Conservation (phyloP, 306 rosid species). For the Lathyrus tuberosus region DNA sequence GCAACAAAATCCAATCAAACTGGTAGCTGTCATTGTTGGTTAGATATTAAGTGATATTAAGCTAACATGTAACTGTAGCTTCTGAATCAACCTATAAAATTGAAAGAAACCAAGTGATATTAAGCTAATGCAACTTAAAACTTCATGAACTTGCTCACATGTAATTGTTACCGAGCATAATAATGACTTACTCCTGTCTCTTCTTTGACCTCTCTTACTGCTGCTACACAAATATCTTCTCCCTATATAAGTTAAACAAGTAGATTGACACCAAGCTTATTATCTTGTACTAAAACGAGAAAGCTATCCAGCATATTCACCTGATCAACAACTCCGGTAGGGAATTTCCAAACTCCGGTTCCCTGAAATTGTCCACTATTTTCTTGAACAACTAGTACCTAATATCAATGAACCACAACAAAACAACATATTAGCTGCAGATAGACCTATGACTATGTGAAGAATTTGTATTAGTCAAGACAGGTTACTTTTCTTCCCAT, state of each 20-base stretch:
- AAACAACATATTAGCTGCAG: conserved; percentile 16
- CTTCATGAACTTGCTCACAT: neutral
- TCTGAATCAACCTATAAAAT: conserved; percentile 73
- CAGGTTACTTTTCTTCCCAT: too few species aligned
- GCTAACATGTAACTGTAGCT: too few species aligned
- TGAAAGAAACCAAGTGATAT: conserved; percentile 38
- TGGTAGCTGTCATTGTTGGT: too few species aligned
- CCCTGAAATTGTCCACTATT: conserved; percentile 64
- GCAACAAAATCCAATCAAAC: too few species aligned
- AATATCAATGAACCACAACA: conserved; percentile 14
- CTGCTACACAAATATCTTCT: conserved; percentile 78
- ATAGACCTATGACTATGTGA: too few species aligned
- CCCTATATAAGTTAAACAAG: conserved; percentile 55
- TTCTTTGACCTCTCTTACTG: conserved; percentile 84
- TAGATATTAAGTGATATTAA: too few species aligned
- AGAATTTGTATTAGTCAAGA: too few species aligned
- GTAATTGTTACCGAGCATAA: neutral
- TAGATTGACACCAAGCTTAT: conserved; percentile 22
- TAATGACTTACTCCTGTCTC: conserved; percentile 82
- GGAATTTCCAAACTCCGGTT: conserved; percentile 74
- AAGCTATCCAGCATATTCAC: conserved; percentile 42
- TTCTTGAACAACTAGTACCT: conserved; percentile 87
- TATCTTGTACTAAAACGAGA: conserved; percentile 17
- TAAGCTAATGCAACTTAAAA: conserved; percentile 23
- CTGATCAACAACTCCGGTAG: conserved; percentile 87